These are phyloP conservation scores for Syzygium malaccense DNA, from an alignment of 441 rosid genomes.

Conservation along the genomic window DNA sequence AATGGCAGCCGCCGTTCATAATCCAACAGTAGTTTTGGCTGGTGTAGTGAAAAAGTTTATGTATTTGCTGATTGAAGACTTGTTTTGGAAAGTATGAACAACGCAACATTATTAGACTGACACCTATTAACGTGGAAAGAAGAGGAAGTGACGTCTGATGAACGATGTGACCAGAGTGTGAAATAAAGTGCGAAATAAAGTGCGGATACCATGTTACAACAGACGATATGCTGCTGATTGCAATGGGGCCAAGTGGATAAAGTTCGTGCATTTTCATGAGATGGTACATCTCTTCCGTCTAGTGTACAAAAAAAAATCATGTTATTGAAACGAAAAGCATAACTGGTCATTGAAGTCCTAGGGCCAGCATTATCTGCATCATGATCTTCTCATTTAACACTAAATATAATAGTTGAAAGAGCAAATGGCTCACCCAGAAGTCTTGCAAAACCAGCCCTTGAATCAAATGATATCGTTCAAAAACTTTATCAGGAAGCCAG, in stretches of 20 bases:
- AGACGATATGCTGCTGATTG: not conserved
- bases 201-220: not conserved
- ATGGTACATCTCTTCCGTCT: not conserved
- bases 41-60: not conserved
- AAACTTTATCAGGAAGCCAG: not conserved
- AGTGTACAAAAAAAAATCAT: not conserved
- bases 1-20: not conserved
- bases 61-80: not conserved
- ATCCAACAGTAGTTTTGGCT: not conserved
- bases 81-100: not conserved
- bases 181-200: not conserved
- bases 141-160: not conserved
- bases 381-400: not conserved
- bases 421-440: not conserved
- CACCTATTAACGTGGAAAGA: not conserved
- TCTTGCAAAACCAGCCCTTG: not conserved
- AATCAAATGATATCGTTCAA: not conserved
- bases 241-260: not conserved
- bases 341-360: not conserved
- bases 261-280: not conserved
- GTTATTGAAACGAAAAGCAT: not conserved
- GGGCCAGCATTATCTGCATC: not conserved
- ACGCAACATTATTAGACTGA: not conserved
- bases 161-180: not conserved
- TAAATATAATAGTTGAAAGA: not conserved